Evolutionary conservation across 2,329 filamentous ascomycete genomes (phyloP), one percentile per base, ranked within the genome.

Genomic region (Aspergillus aculeatinus): DNA sequence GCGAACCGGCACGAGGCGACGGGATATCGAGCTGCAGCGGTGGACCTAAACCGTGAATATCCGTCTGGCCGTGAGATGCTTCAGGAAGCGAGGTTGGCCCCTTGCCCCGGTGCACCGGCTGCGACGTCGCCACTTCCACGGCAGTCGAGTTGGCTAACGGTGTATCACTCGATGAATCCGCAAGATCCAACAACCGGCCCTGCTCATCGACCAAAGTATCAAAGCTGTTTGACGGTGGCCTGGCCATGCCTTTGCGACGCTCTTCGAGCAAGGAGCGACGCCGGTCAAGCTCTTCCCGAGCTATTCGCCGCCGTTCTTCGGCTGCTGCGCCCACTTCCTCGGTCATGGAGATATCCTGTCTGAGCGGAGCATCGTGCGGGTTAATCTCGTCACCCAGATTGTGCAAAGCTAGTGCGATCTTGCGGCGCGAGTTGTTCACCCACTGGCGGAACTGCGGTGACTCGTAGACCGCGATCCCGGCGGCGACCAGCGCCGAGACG

Each of bases 361-460:
- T 65, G 19, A 52, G 55, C 35, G 67, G 62, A 65, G 66, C 69
- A 66, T 77, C 69, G 70, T 61, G 72, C 4, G 82, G 82, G 55
- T 85, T 80, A 42, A 87, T 80, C 55, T 87, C 85, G 70, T 88
- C 84, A 52, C 85, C 85, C 11, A 87, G 78, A 42, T 79, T 82
- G 67, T 87, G 81, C 33, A 88, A 72, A 14, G 85, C 81, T 60
- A 85, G 72, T 21, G 84, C 84, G 62, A 88, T 82, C 72, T 85
- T 87, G 59, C 84, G 83, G 50, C 86, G 83, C 58, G 84, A 85
- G 58, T 83, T 80, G 59, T 85, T 80, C 56, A 88, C 75, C 86
- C 86, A 88, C 80, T 82, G 79, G 72, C 84, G 80, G 60, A 88
- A 80, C 69, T 87, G 82, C 0, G 86, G 86, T 47, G 83, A 87